Conservation (phyloP, 1,284 basidiomycete species). For the Megacollybia platyphylla region DNA sequence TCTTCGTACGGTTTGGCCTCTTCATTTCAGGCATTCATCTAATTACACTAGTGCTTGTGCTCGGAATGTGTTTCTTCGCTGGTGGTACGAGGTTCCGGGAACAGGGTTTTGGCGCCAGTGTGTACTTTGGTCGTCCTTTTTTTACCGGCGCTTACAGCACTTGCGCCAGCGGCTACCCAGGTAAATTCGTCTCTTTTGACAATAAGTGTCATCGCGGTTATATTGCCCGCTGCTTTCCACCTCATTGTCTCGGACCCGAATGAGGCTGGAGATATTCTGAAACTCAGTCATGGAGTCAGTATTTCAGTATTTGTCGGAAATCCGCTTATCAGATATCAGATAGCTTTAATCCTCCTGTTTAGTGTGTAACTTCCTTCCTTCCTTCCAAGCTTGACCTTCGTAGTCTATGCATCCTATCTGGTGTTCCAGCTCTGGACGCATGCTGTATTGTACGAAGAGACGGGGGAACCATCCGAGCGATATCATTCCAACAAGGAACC, state of each 20-base stretch:
- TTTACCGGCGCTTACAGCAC: slow-evolving; percentile 7
- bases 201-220: slow-evolving; percentile 68
- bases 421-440: slow-evolving; percentile 85
- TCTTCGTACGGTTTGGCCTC: slow-evolving; percentile 30
- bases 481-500: too few species aligned
- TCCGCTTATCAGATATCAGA: slow-evolving; percentile 23
- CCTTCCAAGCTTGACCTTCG: slow-evolving; percentile 1
- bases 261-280: slow-evolving; percentile 38
- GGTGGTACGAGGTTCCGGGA: slow-evolving; percentile 59
- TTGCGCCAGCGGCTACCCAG: slow-evolving; percentile 51
- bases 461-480: slow-evolving; percentile 23
- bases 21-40: slow-evolving; percentile 7
- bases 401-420: slow-evolving; percentile 65
- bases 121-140: slow-evolving; percentile 12
- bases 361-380: slow-evolving; percentile 28
- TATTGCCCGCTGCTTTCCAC: slow-evolving; percentile 64
- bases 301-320: background rate
- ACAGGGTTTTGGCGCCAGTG: slow-evolving; percentile 62
- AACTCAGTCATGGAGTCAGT: slow-evolving; percentile 69
- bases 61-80: slow-evolving; percentile 74
- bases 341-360: slow-evolving; percentile 69
- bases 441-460: slow-evolving; percentile 56
- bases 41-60: slow-evolving; percentile 48
- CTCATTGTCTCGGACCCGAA: slow-evolving; percentile 19
- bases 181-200: slow-evolving; percentile 72